Percentiles rank a stretch among this genome's conserved stretches.
These are phyloP conservation scores for Hordeum marinum DNA, from an alignment of 176 grass and related monocot species.

Conservation along the genomic window DNA sequence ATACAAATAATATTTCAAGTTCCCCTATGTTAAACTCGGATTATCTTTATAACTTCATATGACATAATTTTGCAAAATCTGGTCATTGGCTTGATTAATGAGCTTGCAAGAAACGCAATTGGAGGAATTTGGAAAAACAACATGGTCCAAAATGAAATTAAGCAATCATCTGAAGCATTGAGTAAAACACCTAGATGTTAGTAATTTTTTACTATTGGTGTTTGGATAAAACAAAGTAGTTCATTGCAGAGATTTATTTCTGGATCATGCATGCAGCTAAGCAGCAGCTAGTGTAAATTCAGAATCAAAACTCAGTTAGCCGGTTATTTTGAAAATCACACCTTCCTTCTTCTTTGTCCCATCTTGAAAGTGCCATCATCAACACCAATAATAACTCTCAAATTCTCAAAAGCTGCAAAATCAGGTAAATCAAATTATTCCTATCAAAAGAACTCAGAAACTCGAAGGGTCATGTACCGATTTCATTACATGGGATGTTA, in stretches of 20 bases:
- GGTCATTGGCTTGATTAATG: background rate
- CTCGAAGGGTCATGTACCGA: conserved; percentile 9
- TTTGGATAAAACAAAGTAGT: background rate
- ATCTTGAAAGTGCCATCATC: conserved; percentile 61
- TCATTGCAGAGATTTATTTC: background rate
- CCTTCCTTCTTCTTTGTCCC: conserved; percentile 78
- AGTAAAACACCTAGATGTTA: background rate
- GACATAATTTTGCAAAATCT: background rate
- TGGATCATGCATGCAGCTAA: conserved; percentile 19
- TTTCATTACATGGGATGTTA: conserved; percentile 90
- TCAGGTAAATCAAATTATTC: conserved; percentile 28
- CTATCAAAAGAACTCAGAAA: conserved; percentile 22
- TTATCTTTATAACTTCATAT: background rate
- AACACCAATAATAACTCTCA: conserved; percentile 57
- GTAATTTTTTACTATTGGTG: background rate
- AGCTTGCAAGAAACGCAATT: background rate
- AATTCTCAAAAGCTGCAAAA: conserved; percentile 54
- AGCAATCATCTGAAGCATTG: background rate
- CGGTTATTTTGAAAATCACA: conserved; percentile 26
- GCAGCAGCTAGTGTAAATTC: background rate
- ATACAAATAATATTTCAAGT: conserved; percentile 1
- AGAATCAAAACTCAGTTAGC: conserved; percentile 14
- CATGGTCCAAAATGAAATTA: background rate
- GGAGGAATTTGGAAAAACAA: background rate
- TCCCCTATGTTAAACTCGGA: background rate